Evolutionary conservation across 2,329 filamentous ascomycete species (phyloP), one percentile per base, ranked within the genome.

Genomic region (Metarhizium album): DNA sequence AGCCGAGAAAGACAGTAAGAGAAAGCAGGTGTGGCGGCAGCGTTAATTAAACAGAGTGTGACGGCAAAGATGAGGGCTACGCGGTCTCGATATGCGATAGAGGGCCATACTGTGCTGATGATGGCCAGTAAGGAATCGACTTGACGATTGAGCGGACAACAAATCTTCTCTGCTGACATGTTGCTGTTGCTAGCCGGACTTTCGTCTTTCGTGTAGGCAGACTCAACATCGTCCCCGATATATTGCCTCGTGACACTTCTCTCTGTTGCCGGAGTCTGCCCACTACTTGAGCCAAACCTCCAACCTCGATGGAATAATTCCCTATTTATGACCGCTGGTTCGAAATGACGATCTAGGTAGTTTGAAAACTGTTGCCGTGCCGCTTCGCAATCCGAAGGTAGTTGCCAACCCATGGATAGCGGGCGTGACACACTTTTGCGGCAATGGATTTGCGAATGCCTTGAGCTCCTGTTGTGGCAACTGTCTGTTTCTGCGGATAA

Each of bases 1-100:
- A 96, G 75, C 51, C 83, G 79, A 0, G 88, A 80, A 47, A 95
- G 83, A 8, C 86, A 73, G 62, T 78, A 89, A 0, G 88, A 84
- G 59, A 96, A 96, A 0, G 80, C 70, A 0, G 90, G 87, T 0
- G 84, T 86, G 24, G 79, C 74, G 3, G 74, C 78, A 3, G 87
- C 84, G 45, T 87, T 82, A 0, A 84, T 58, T 1, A 85, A 59
- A 29, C 84, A 81, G 43, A 77, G 74, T 0, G 78, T n/a, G 9
- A 88, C 67, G 1, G 83, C 87, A 2, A 78, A 49, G 0, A 84
- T 27, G 1, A 94, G 68, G 13, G 78, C 64, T 0, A 76, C 2
- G 1, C 76, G 79, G 13, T 83, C 72, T 6, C 56, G 67, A 48
- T 58, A 60, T 1, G 71, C 68, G 1, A 95, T 68, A 0, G 67